Evolutionary conservation across 768 basidiomycete genomes (phyloP).

Genomic region (Trametes cingulata): DNA sequence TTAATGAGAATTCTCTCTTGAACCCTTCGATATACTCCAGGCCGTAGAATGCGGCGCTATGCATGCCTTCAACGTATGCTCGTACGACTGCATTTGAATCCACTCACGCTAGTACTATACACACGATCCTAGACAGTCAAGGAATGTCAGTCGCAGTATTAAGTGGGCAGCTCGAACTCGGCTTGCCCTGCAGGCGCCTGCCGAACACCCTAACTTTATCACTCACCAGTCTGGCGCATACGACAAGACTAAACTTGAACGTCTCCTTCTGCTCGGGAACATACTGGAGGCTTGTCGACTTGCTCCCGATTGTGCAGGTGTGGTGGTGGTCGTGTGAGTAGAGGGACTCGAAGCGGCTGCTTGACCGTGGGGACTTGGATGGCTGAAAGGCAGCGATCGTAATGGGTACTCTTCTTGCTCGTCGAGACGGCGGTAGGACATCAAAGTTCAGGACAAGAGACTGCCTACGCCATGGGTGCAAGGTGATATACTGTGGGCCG

Average conservation of each 20-base stretch:
- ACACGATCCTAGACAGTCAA: conserved; percentile 55
- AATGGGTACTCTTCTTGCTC: conserved; percentile 11
- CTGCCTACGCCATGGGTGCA: background rate
- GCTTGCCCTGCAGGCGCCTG: background rate
- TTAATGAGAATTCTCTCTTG: conserved; percentile 74
- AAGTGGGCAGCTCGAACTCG: too few species aligned
- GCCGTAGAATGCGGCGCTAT: conserved; percentile 61
- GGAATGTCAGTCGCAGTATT: background rate
- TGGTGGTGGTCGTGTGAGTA: background rate
- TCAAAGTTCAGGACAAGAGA: conserved; percentile 1
- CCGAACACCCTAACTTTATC: background rate
- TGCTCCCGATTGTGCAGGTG: background rate
- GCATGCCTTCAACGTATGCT: background rate
- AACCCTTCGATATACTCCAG: conserved; percentile 71
- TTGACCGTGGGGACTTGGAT: background rate
- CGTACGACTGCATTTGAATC: background rate
- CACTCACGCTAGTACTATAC: conserved; percentile 64
- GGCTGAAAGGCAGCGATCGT: background rate
- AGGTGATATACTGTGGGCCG: background rate
- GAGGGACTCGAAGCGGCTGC: background rate
- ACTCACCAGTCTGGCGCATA: conserved; percentile 80
- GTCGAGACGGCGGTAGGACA: conserved; percentile 17
- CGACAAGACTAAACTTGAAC: conserved; percentile 45
- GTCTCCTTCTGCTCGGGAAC: conserved; percentile 32
- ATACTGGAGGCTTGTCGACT: background rate